A percentile compares a stretch with the other conserved stretches of the same genome.
phyloP scores from a whole-genome alignment of 2,329 filamentous ascomycete genomes.

The Fusarium sp. region DNA sequence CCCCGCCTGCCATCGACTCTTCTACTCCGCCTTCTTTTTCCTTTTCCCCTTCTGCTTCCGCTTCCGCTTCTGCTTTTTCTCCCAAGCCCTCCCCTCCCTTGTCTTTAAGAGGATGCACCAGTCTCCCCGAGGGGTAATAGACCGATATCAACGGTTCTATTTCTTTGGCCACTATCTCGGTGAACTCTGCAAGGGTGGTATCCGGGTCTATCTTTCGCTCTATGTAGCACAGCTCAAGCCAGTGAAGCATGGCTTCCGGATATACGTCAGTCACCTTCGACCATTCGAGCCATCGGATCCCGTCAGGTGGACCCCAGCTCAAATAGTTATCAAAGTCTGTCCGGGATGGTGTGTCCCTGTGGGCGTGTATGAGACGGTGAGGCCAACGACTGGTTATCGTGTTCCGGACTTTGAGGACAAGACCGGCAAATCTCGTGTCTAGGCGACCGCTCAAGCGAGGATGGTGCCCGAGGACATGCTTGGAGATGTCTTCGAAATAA shows the following conservation, averaged over 20 bases:
- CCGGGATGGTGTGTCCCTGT: slow-evolving; percentile 6
- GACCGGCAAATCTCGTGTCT: slow-evolving; percentile 27
- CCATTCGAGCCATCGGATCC: slow-evolving; percentile 44
- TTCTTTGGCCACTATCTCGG: not conserved
- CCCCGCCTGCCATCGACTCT: not conserved
- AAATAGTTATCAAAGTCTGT: slow-evolving; percentile 37
- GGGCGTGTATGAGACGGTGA: slow-evolving; percentile 30
- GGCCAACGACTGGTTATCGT: slow-evolving; percentile 37
- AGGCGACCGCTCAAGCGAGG: not conserved
- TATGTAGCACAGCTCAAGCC: not conserved
- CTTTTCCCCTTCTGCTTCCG: not conserved
- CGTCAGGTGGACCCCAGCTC: slow-evolving; percentile 32
- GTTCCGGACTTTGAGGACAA: slow-evolving; percentile 32
- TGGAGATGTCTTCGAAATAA: not conserved
- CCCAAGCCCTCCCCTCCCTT: not conserved
- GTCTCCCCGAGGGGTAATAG: not conserved
- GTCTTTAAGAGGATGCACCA: not conserved
- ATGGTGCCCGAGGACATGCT: not conserved
- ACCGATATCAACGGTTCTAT: not conserved
- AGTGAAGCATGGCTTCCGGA: not conserved
- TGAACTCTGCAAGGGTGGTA: not conserved
- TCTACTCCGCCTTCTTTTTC: not conserved
- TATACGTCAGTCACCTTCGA: slow-evolving; percentile 25
- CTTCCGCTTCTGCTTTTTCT: not conserved
- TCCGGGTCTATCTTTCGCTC: not conserved